A percentile compares a stretch with the other conserved stretches of the same genome.
Conservation (phyloP, 2,329 filamentous ascomycete genomes). For the Epichloe gansuensis region DNA sequence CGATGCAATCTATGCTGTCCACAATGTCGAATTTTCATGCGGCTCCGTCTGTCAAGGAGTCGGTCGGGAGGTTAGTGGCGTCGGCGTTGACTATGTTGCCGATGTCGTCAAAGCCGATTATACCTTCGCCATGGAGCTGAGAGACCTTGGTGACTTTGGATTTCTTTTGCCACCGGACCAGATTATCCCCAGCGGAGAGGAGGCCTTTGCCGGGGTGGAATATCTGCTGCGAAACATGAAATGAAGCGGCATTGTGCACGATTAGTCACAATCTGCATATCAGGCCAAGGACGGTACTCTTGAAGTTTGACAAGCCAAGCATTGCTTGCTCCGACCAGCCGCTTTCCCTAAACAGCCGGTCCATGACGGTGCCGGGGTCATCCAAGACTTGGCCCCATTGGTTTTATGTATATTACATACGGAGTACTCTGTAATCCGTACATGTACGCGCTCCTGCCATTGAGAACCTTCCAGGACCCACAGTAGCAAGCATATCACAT, state of each 20-base stretch:
- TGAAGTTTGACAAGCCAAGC: neutral
- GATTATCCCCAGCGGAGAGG: conserved; percentile 30
- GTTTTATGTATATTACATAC: too few relatives aligned
- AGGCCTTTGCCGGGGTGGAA: conserved; percentile 37
- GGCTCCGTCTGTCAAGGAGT: conserved; percentile 48
- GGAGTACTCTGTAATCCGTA: too few relatives aligned
- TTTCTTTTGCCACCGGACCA: conserved; percentile 30
- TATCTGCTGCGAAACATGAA: conserved; percentile 40
- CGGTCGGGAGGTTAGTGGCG: conserved; percentile 38
- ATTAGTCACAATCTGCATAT: too few relatives aligned
- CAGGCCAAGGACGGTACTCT: too few relatives aligned
- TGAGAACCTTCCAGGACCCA: too few relatives aligned
- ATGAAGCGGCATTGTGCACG: conserved; percentile 7
- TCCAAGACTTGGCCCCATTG: too few relatives aligned
- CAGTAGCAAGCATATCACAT: too few relatives aligned
- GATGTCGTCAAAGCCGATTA: conserved; percentile 30
- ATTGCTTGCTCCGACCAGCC: neutral
- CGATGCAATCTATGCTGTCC: conserved; percentile 34
- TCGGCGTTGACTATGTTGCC: conserved; percentile 31
- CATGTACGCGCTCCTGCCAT: too few relatives aligned
- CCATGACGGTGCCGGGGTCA: too few relatives aligned
- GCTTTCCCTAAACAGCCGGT: too few relatives aligned
- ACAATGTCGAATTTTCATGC: conserved; percentile 26
- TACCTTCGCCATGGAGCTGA: conserved; percentile 28
- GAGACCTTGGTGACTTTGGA: conserved; percentile 23